Percentiles rank a stretch among this genome's conserved stretches.
Conservation (phyloP, 2,329 filamentous ascomycete species). For the Arthrobotrys sphaeroides region DNA sequence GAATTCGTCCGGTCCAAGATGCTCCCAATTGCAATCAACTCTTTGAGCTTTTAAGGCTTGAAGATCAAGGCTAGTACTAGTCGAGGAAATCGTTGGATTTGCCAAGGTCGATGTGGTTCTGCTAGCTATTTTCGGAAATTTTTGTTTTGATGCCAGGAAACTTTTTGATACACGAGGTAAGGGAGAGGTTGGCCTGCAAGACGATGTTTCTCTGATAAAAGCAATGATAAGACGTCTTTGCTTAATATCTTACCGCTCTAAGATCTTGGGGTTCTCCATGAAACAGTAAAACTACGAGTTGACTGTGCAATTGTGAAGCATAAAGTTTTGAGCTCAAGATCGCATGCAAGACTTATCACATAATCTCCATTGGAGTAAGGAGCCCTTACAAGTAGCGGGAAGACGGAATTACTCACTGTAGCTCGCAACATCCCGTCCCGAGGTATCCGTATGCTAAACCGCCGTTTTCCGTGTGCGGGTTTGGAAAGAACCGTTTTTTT, state of each 20-base stretch:
- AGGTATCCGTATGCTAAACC: not conserved
- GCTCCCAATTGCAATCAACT: not conserved
- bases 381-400: not conserved
- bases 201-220: not conserved
- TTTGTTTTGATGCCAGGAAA: not conserved
- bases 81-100: not conserved
- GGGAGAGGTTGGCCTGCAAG: not conserved
- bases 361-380: slow-evolving; percentile 1
- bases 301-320: not conserved
- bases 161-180: too few relatives aligned
- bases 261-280: too few relatives aligned
- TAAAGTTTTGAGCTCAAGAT: not conserved
- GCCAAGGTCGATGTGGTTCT: not conserved
- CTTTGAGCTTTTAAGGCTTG: not conserved
- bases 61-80: too few relatives aligned
- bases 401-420: not conserved
- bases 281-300: too few relatives aligned
- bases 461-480: not conserved
- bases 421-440: not conserved
- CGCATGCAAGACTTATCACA: slow-evolving; percentile 1
- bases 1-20: not conserved
- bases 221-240: too few relatives aligned
- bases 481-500: too few relatives aligned
- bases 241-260: too few relatives aligned
- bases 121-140: not conserved